Evolutionary conservation across 768 basidiomycete species (phyloP), one percentile per base, ranked within the genome.

Genomic region (Pholiota microspora): DNA sequence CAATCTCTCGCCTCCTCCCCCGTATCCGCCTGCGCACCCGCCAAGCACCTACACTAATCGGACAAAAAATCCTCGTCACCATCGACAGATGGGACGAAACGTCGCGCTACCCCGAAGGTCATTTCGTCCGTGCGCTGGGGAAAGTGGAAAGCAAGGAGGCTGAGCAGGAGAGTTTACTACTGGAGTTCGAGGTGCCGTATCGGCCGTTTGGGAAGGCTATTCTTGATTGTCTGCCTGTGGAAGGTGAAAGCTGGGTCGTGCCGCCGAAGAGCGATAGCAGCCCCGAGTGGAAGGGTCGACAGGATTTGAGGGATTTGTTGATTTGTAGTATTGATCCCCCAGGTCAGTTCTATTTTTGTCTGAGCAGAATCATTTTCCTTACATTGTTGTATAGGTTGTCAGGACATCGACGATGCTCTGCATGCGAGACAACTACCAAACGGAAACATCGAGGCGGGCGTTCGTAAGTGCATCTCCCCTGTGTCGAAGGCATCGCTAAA

Each of bases 241-340:
- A 98, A 68, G 97, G 97, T 0, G 94, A 97, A 7, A 73, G 75
- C 21, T 99, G 97, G 97, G 84, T 89, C 10, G 96, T 99, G 0
- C 94, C 94, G 12, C 82, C 80, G 0, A 98, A 94, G 72, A 74
- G 69, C 31, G 70, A 71, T 0, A 58, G 38, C 1, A 65, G 62
- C 35, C 61, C 59, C 13, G 71, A 71, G 28, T 99, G 97, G 97
- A 76, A 80, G 58, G 88, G 89, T 57, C 77, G 97, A 60, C 86
- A 90, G 67, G 97, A 99, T 73, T 64, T 99, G 66, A 76, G 97
- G 55, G 83, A 88, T 31, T 66, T 97, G 63, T 76, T 89, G 31
- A 83, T 99, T 28, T 98, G 97, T 69, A 97, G 94, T 65, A 98
- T 99, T 60, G 97, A 99, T 73, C 97, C 97, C 2, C 94, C 94